Conservation (phyloP, 1,284 basidiomycete genomes). For the Erythrobasidium hasegawianum region DNA sequence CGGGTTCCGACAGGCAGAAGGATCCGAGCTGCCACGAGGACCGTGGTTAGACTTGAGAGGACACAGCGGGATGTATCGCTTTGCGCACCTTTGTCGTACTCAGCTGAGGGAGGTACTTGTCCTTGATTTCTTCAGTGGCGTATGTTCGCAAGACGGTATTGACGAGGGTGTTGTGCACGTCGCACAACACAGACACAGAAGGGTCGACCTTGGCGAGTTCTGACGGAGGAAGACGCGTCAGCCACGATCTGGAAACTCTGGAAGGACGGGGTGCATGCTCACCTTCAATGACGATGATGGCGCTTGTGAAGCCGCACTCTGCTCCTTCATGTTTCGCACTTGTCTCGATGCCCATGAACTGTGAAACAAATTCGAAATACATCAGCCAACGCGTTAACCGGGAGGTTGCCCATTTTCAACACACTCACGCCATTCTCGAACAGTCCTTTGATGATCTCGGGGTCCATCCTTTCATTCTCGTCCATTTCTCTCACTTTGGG, state of each 20-base stretch:
- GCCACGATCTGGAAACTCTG: too few species aligned
- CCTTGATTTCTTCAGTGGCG: conserved; percentile 76
- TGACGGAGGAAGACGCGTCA: conserved; percentile 20
- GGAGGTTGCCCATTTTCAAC: neutral
- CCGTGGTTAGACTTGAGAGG: too few species aligned
- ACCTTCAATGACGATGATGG: conserved; percentile 88
- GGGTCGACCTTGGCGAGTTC: conserved; percentile 96
- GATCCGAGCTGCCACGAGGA: conserved; percentile 68
- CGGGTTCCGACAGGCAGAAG: conserved; percentile 91
- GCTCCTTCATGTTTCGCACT: conserved; percentile 77
- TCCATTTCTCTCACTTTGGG: conserved; percentile 97
- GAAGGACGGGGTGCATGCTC: too few species aligned
- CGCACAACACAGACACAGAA: conserved; percentile 91
- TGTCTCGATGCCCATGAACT: conserved; percentile 98
- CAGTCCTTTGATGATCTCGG: conserved; percentile 76
- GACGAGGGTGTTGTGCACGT: conserved; percentile 95
- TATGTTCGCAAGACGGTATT: conserved; percentile 91
- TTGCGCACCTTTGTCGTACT: conserved; percentile 68
- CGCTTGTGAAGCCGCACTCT: conserved; percentile 86
- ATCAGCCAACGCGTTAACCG: too few species aligned
- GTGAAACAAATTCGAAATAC: neutral
- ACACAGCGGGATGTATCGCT: neutral
- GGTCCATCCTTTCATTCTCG: conserved; percentile 94
- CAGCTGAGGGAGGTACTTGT: conserved; percentile 83
- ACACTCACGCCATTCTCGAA: conserved; percentile 87